Conservation (phyloP, 1,139 yeast genomes). For the Taphrina communis region DNA sequence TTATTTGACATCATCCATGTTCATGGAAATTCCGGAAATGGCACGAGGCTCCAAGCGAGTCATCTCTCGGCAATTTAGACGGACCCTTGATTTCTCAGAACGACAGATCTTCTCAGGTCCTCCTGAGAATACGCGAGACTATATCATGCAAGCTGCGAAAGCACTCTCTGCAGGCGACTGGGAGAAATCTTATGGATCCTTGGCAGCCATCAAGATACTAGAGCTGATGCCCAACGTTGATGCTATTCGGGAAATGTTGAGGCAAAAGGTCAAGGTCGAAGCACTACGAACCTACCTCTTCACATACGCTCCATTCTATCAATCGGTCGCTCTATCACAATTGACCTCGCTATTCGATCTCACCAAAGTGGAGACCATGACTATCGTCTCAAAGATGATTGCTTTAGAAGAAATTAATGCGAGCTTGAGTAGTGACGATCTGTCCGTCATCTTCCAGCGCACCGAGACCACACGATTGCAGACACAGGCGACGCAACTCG, state of each 20-base stretch:
- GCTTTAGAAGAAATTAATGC: slow-evolving; percentile 76
- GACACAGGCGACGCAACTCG: slow-evolving; percentile 82
- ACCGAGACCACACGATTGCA: slow-evolving; percentile 85
- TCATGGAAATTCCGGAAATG: slow-evolving; percentile 90
- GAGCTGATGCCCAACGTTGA: slow-evolving; percentile 71
- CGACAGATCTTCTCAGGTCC: slow-evolving; percentile 97
- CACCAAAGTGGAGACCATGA: slow-evolving; percentile 61
- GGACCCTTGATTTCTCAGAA: slow-evolving; percentile 90
- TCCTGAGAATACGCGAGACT: slow-evolving; percentile 95
- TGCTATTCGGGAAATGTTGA: slow-evolving; percentile 70
- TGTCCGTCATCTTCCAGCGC: slow-evolving; percentile 68
- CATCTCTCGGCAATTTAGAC: slow-evolving; percentile 83
- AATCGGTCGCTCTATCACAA: slow-evolving; percentile 72
- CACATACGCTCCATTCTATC: slow-evolving; percentile 77
- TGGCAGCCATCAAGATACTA: slow-evolving; percentile 87
- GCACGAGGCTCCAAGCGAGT: slow-evolving; percentile 66
- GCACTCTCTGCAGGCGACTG: slow-evolving; percentile 90
- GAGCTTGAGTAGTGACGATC: slow-evolving; percentile 65
- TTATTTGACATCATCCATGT: slow-evolving; percentile 85
- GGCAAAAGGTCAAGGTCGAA: slow-evolving; percentile 80
- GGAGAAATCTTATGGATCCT: slow-evolving; percentile 73
- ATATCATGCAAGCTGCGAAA: slow-evolving; percentile 89
- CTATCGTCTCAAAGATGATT: slow-evolving; percentile 75
- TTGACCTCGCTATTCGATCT: slow-evolving; percentile 73
- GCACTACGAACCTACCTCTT: slow-evolving; percentile 89